Base-by-base conservation (phyloP, 2,329 filamentous ascomycete genomes). In the Grosmannia penicillata region DNA sequence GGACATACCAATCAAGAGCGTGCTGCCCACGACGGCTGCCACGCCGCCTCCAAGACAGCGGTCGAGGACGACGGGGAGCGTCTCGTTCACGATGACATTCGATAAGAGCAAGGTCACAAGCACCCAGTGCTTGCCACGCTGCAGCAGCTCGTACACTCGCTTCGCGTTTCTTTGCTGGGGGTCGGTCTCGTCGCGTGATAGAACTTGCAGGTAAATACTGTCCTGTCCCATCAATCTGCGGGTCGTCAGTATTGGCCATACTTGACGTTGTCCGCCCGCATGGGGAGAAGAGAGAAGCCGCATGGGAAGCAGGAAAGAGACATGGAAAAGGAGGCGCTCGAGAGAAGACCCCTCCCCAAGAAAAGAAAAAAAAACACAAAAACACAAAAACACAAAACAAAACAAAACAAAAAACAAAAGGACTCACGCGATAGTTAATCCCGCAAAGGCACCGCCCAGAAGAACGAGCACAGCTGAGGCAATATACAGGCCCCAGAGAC, bases 51-150 rank as follows among this genome's bases (percentile, higher is more conserved):
- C 91, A 15, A 98, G 72, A 40, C 86, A 94, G 40, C 91, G 72
- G 59, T 98, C 91, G 37, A 98, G 72, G 10, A 98, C 84, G 45
- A 98, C 94, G 22, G 91, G 91, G 13, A 95, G 67, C 3, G 89
- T 93, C 61, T 96, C 91, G 58, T 98, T 96, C 47, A 93, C 93
- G 51, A 98, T 93, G 53, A 98, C 91, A 57, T 98, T 98, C 57
- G 86, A 86, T 40, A 98, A 66, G 8, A 98, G 71, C 21, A 98
- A 64, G 3, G 91, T 96, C 38, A 98, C 91, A 41, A 98, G 66
- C 17, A 98, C 89, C 91, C 91, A 98, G 59, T 98, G 91, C 58
- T 98, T 98, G 51, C 91, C 91, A 50, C 74, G 81, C 47, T 84
- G 76, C 40, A 98, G 62, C 22, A 98, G 65, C 31, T 75, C 69